Percentiles rank a stretch among this genome's conserved stretches.
Evolutionary conservation across 2,329 filamentous ascomycete species (phyloP).

Genomic region (Biscogniauxia marginata): DNA sequence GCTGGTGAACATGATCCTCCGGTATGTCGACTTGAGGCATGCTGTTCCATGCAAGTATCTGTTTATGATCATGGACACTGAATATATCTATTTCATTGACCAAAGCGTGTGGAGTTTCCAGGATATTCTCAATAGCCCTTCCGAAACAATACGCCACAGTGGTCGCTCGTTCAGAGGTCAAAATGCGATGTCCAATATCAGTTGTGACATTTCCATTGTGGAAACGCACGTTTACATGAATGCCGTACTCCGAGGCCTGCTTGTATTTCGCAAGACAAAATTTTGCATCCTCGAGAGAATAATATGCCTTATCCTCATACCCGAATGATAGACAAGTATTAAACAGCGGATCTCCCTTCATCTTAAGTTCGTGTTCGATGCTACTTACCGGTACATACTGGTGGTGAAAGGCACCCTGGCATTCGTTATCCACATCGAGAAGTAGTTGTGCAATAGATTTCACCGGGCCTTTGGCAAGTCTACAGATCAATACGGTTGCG

Average conservation of each 20-base stretch:
- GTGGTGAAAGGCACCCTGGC: constrained; percentile 34
- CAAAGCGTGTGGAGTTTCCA: constrained; percentile 40
- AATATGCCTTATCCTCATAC: constrained; percentile 32
- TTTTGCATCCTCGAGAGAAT: constrained; percentile 30
- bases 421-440: constrained; percentile 24
- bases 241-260: constrained; percentile 46
- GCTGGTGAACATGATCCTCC: constrained; percentile 43
- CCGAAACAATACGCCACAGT: constrained; percentile 54
- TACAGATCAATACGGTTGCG: constrained; percentile 28
- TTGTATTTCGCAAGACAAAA: constrained; percentile 39
- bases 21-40: constrained; percentile 40
- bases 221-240: constrained; percentile 46
- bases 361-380: constrained; percentile 45
- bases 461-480: constrained; percentile 17
- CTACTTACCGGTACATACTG: constrained; percentile 46
- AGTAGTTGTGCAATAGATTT: constrained; percentile 27
- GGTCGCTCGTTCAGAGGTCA: constrained; percentile 42
- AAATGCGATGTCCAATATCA: constrained; percentile 44
- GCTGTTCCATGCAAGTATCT: constrained; percentile 53
- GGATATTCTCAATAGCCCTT: constrained; percentile 46
- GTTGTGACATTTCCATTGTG: constrained; percentile 40
- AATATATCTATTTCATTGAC: constrained; percentile 52
- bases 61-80: constrained; percentile 53
- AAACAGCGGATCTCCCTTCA: constrained; percentile 43
- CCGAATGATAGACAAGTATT: constrained; percentile 52